phyloP scores from a whole-genome alignment of 2,329 filamentous ascomycete genomes.

The Gnomoniopsis smithogilvyi region DNA sequence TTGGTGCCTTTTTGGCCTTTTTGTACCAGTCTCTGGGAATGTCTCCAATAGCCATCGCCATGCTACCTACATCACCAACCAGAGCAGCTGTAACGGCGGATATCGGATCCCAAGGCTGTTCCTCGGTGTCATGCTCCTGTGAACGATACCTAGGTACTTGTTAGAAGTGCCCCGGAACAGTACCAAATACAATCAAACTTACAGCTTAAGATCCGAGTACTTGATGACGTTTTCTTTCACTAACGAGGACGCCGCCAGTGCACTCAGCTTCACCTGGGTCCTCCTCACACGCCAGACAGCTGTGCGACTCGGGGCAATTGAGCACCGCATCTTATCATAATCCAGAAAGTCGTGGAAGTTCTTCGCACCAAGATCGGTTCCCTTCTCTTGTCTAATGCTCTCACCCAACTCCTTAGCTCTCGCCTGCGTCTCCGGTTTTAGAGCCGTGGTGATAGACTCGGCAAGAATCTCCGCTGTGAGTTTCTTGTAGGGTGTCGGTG shows the following conservation, averaged over 20 bases:
- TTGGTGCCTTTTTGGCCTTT: conserved; percentile 19
- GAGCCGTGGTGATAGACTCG: conserved; percentile 57
- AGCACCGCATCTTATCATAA: conserved; percentile 65
- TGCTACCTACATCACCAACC: conserved; percentile 75
- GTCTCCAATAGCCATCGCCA: conserved; percentile 81
- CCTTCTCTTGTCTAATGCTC: conserved; percentile 62
- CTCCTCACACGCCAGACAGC: conserved; percentile 74
- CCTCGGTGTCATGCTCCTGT: conserved; percentile 71
- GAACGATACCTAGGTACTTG: conserved; percentile 40
- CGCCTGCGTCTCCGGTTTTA: conserved; percentile 56
- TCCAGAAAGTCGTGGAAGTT: conserved; percentile 71
- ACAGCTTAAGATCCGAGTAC: conserved; percentile 72
- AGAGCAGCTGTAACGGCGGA: conserved; percentile 74
- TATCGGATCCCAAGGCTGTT: conserved; percentile 76
- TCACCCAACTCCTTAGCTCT: conserved; percentile 57
- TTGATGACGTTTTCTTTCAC: conserved; percentile 62
- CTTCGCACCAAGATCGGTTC: conserved; percentile 57
- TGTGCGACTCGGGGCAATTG: conserved; percentile 61
- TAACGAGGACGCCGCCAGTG: conserved; percentile 68
- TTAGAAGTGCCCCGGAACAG: conserved; percentile 9
- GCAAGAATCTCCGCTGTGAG: conserved; percentile 65
- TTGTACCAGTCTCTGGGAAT: conserved; percentile 58
- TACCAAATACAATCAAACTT: conserved; percentile 28
- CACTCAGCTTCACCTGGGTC: conserved; percentile 64
- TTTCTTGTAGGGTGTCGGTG: conserved; percentile 65